A percentile compares a stretch with the other conserved stretches of the same genome.
phyloP scores from a whole-genome alignment of 2,329 filamentous ascomycete species.

The Dryadomyces quercus-mongolicae region DNA sequence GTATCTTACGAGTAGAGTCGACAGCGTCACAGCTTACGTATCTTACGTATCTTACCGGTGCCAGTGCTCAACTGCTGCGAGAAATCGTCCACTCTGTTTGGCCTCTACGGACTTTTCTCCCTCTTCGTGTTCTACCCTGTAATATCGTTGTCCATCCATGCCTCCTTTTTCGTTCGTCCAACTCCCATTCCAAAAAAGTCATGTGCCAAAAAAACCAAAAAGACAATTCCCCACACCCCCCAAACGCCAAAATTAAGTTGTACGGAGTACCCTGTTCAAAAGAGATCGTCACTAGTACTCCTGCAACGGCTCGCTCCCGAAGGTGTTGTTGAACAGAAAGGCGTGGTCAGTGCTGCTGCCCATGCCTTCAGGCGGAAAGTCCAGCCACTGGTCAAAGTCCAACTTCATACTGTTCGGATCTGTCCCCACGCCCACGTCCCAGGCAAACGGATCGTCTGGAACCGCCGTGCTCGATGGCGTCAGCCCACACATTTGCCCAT shows the following conservation, averaged over 20 bases:
- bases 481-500: conserved; percentile 22
- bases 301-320: conserved; percentile 11
- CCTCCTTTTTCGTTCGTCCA: neutral
- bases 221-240: neutral
- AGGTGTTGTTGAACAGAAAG: conserved; percentile 16
- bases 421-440: conserved; percentile 33
- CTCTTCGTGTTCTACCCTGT: neutral
- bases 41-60: too few relatives aligned
- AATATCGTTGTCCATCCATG: neutral
- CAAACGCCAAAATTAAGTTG: neutral
- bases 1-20: too few relatives aligned
- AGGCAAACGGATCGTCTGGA: conserved; percentile 36
- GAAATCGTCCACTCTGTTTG: too few relatives aligned
- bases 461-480: conserved; percentile 32
- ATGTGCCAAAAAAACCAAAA: neutral
- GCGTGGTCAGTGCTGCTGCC: conserved; percentile 14
- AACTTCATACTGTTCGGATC: conserved; percentile 29
- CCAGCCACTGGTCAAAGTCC: conserved; percentile 47
- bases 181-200: neutral
- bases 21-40: too few relatives aligned
- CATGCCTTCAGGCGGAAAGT: conserved; percentile 39
- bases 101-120: too few relatives aligned
- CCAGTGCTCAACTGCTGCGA: too few relatives aligned
- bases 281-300: conserved; percentile 2
- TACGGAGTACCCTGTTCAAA: too few relatives aligned